Evolutionary conservation across 768 basidiomycete genomes (phyloP).

Genomic region (Tephrocybe sp.): DNA sequence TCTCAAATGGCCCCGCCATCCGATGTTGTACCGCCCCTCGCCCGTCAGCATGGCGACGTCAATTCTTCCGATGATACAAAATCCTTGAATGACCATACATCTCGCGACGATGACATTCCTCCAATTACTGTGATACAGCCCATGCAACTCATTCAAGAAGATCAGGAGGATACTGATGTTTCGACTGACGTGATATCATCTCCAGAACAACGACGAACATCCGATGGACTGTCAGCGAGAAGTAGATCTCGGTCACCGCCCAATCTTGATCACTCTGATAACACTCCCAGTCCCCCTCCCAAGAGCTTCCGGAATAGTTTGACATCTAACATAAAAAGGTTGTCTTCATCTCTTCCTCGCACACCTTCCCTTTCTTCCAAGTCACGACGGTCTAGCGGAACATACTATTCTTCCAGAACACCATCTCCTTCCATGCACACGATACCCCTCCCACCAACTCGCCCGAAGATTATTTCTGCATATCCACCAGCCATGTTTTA

Average conservation of each 20-base stretch:
- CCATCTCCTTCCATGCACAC: conserved; percentile 31
- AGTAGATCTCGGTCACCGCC: conserved; percentile 18
- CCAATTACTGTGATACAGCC: conserved; percentile 38
- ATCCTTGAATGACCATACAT: neutral
- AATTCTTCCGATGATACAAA: conserved; percentile 3
- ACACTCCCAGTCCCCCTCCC: conserved; percentile 46
- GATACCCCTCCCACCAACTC: conserved; percentile 16
- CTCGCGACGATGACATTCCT: conserved; percentile 25
- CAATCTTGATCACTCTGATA: conserved; percentile 15
- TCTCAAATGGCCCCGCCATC: conserved; percentile 10
- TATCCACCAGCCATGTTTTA: conserved; percentile 73
- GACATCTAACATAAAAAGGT: conserved; percentile 44
- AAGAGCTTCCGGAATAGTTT: conserved; percentile 51
- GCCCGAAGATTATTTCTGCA: conserved; percentile 30
- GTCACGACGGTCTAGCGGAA: conserved; percentile 30
- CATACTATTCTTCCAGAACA: conserved; percentile 34
- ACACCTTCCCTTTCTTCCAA: conserved; percentile 61
- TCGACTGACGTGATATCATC: conserved; percentile 14
- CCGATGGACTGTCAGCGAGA: conserved; percentile 13
- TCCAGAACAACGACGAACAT: conserved; percentile 17
- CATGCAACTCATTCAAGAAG: conserved; percentile 9
- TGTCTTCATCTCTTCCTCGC: conserved; percentile 59
- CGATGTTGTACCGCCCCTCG: conserved; percentile 1
- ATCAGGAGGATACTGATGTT: neutral
- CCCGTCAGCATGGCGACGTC: conserved; percentile 5